phyloP scores from a whole-genome alignment of 257 asterid species.

The Henckelia pumila region DNA sequence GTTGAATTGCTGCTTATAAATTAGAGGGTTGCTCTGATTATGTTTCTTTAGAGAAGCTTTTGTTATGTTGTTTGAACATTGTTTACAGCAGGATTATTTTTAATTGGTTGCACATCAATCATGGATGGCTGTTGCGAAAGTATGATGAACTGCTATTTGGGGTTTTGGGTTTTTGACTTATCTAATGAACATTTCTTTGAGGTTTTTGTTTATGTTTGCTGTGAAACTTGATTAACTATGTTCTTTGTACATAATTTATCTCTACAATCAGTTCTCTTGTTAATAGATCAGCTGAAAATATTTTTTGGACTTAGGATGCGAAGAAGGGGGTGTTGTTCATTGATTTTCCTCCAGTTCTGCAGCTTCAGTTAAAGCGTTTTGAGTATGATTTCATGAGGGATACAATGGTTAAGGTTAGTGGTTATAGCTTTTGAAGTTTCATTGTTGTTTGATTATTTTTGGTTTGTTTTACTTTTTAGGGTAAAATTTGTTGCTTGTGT shows the following conservation, averaged over 20 bases:
- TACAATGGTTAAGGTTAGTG: conserved; percentile 86
- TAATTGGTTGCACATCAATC: conserved; percentile 13
- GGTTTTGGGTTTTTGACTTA: conserved; percentile 17
- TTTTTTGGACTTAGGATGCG: conserved; percentile 62
- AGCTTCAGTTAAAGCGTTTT: conserved; percentile 82
- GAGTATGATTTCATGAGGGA: conserved; percentile 89
- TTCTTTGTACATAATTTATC: conserved; percentile 5
- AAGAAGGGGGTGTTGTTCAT: conserved; percentile 81
- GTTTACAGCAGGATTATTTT: conserved; percentile 5
- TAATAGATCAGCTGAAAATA: conserved; percentile 13
- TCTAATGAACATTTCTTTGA: conserved; percentile 1
- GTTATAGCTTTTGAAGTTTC: conserved; percentile 7
- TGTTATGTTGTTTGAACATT: conserved; percentile 6
- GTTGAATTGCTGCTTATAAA: background rate
- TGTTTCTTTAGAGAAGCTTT: background rate
- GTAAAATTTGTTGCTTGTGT: conserved; percentile 1
- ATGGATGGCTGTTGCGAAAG: conserved; percentile 9
- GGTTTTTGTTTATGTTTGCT: background rate
- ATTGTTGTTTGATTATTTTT: conserved; percentile 3
- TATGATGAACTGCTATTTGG: background rate
- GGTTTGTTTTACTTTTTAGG: background rate
- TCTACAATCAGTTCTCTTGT: conserved; percentile 17
- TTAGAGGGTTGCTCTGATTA: background rate
- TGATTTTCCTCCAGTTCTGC: conserved; percentile 85
- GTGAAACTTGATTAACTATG: conserved; percentile 5